phyloP scores from a whole-genome alignment of 345 rosid genomes.

The Heritiera fomes region DNA sequence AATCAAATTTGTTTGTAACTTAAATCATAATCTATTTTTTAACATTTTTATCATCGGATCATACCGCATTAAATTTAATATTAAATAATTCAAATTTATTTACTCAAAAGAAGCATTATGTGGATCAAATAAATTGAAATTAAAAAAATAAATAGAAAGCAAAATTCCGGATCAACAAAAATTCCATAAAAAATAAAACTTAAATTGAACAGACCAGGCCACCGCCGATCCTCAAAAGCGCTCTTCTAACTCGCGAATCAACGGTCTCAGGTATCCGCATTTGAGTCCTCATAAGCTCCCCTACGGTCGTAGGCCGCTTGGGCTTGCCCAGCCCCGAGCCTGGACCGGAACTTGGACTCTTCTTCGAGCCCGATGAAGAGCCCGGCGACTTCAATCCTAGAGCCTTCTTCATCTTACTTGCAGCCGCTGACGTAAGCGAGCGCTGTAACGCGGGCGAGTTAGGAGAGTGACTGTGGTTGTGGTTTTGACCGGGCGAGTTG shows the following conservation, averaged over 20 bases:
- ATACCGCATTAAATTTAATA: not conserved
- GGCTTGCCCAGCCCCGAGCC: slow-evolving; percentile 61
- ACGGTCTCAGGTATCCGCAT: slow-evolving; percentile 76
- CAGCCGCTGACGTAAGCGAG: slow-evolving; percentile 87
- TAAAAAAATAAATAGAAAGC: slow-evolving; percentile 10
- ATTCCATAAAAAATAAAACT: not conserved
- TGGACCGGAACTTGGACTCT: slow-evolving; percentile 61
- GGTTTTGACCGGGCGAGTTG: slow-evolving; percentile 20
- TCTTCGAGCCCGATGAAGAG: slow-evolving; percentile 61
- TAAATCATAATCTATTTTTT: not conserved
- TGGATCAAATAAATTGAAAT: slow-evolving; percentile 23
- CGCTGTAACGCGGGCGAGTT: slow-evolving; percentile 67
- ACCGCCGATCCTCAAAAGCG: slow-evolving; percentile 82
- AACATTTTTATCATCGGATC: slow-evolving; percentile 8
- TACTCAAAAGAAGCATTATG: not conserved
- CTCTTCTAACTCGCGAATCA: slow-evolving; percentile 87
- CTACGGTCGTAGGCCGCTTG: slow-evolving; percentile 70
- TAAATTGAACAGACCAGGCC: slow-evolving; percentile 63
- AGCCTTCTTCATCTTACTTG: slow-evolving; percentile 94
- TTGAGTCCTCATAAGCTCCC: slow-evolving; percentile 90
- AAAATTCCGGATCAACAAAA: slow-evolving; percentile 30
- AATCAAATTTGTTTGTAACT: not conserved
- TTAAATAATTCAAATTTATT: not conserved
- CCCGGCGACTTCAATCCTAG: slow-evolving; percentile 79
- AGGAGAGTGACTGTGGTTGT: slow-evolving; percentile 36